Evolutionary conservation across 2,329 filamentous ascomycete genomes (phyloP), one percentile per base, ranked within the genome.

Genomic region (Chrysosporium keratinophilum): DNA sequence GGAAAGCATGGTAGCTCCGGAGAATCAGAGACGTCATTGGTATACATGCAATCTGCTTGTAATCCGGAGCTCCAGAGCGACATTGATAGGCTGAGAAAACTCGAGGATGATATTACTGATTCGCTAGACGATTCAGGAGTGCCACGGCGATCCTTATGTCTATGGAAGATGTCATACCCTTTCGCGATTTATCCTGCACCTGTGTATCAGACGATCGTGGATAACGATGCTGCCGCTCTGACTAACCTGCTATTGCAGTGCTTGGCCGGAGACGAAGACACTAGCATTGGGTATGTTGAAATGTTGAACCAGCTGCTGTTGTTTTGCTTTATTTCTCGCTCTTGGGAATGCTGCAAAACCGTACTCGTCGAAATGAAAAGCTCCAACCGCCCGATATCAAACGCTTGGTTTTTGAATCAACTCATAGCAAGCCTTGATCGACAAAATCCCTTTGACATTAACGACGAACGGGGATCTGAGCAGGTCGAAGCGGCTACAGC

Each of bases 31-130:
- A 4, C 5, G 3, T 14, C 12, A n/a, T 19, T 28, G 12, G 14
- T 46, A 14, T 31, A 50, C 10, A 14, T 15, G 17, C 52, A 23
- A 33, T 1, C 31, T 7, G 1, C 19, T 5, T 33, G 23, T 41
- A 43, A 44, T 28, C 31, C 10, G 9, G 35, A 55, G n/a, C 43
- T 23, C 56, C 17, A 40, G 9, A 43, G 31, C 12, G 31, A 54
- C 19, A 20, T 50, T 5, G 46, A 44, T 12, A 44, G 53, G 15
- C 5, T 54, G 14, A 19, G 35, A 33, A 12, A 19, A 12, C 11
- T 50, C 23, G 33, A 49, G 19, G 15, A 3, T 44, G 33, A 28
- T 2, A 28, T 49, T 7, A 5, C 9, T 23, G 34, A 11, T 40
- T 47, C 33, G 20, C 45, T 47, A 17, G n/a, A 19, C 9, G 11